These are phyloP conservation scores for Wickerhamiella kurtzmanii DNA, from an alignment of 805 yeast species.

Conservation along the genomic window DNA sequence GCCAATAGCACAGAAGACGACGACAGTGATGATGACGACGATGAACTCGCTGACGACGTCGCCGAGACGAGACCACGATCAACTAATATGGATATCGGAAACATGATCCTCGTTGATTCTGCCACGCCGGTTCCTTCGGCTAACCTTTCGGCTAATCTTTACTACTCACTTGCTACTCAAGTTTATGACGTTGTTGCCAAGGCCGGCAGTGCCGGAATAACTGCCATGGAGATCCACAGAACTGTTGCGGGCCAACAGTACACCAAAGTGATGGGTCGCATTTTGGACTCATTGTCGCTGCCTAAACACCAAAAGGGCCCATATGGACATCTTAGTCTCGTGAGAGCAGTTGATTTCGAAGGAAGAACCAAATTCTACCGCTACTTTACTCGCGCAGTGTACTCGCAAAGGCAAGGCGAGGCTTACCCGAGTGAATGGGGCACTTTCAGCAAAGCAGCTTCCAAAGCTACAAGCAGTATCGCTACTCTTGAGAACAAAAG, in stretches of 20 bases:
- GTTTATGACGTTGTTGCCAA: conserved; percentile 36
- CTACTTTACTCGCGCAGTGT: conserved; percentile 33
- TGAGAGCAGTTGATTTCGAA: conserved; percentile 54
- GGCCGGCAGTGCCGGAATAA: conserved; percentile 38
- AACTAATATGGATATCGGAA: conserved; percentile 5
- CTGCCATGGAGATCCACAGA: conserved; percentile 42
- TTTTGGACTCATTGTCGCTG: conserved; percentile 36
- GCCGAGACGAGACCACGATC: conserved; percentile 2
- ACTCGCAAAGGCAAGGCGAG: conserved; percentile 10
- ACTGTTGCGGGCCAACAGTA: conserved; percentile 42
- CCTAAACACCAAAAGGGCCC: conserved; percentile 14
- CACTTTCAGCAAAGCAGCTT: conserved; percentile 8
- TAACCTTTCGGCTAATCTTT: conserved; percentile 30
- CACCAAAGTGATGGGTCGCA: conserved; percentile 37
- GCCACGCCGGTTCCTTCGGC: conserved; percentile 2
- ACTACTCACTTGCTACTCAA: conserved; percentile 56
- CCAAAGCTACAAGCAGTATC: background rate
- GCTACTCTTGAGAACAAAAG: background rate
- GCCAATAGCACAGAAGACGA: conserved; percentile 21
- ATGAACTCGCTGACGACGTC: conserved; percentile 13
- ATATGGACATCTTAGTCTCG: conserved; percentile 30
- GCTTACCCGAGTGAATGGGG: conserved; percentile 23
- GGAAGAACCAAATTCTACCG: conserved; percentile 65
- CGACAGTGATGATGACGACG: conserved; percentile 22
- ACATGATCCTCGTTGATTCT: conserved; percentile 2